Conservation (phyloP, 441 rosid species). For the Caryocar brasiliense region DNA sequence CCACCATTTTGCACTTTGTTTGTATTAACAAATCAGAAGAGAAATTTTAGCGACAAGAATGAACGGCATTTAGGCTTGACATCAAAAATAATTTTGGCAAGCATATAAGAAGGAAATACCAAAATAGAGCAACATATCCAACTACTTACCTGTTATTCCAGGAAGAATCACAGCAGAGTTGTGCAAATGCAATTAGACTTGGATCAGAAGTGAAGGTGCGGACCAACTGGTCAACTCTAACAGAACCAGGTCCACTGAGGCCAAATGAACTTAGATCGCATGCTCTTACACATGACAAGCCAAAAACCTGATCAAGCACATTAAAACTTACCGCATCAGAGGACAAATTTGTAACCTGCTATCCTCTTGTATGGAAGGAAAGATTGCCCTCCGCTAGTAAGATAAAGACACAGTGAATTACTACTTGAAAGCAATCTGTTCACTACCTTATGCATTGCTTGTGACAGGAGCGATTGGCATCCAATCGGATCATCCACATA, state of each 20-base stretch:
- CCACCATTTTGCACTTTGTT: too few relatives aligned
- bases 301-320: slow-evolving; percentile 64
- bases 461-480: slow-evolving; percentile 83
- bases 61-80: too few relatives aligned
- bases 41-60: too few relatives aligned
- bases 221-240: slow-evolving; percentile 82
- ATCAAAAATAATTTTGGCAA: not conserved
- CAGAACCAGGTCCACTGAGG: slow-evolving; percentile 39
- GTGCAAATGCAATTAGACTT: slow-evolving; percentile 92
- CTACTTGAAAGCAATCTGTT: too few relatives aligned
- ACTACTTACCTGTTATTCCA: slow-evolving; percentile 69
- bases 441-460: slow-evolving; percentile 93
- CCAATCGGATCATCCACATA: slow-evolving; percentile 95
- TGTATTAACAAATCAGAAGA: too few relatives aligned
- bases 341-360: too few relatives aligned
- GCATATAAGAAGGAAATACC: not conserved
- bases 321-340: too few relatives aligned
- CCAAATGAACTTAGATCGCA: slow-evolving; percentile 23
- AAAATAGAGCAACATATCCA: not conserved
- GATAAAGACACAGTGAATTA: too few relatives aligned
- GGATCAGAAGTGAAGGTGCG: slow-evolving; percentile 95
- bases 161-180: slow-evolving; percentile 77
- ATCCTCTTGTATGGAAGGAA: too few relatives aligned
- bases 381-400: too few relatives aligned
- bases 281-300: slow-evolving; percentile 44